Evolutionary conservation across 345 rosid genomes (phyloP).

Genomic region (Brassica carinata): DNA sequence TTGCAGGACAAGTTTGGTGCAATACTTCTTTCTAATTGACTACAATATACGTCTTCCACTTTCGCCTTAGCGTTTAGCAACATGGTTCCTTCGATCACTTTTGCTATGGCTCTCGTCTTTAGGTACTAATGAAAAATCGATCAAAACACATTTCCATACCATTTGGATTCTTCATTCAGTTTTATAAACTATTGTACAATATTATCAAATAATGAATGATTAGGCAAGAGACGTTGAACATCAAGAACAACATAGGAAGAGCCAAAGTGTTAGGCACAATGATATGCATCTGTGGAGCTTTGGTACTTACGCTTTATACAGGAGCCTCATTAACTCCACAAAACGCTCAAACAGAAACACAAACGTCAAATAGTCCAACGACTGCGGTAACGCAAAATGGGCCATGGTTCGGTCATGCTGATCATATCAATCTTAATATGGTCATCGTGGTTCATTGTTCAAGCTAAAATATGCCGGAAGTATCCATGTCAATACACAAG

Average conservation of each 20-base stretch:
- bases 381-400: conserved; percentile 40
- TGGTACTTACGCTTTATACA: conserved; percentile 54
- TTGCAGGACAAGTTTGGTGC: conserved; percentile 52
- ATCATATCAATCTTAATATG: conserved; percentile 50
- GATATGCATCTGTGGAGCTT: conserved; percentile 59
- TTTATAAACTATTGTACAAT: background rate
- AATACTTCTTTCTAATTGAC: conserved; percentile 57
- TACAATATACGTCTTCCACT: conserved; percentile 59
- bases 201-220: background rate
- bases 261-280: conserved; percentile 60
- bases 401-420: conserved; percentile 53
- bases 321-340: conserved; percentile 47
- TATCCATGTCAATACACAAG: conserved; percentile 67
- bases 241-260: conserved; percentile 50
- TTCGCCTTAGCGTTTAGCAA: conserved; percentile 61
- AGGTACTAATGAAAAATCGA: conserved; percentile 40
- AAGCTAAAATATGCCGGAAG: conserved; percentile 48
- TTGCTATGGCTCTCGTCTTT: conserved; percentile 51
- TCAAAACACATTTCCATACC: background rate
- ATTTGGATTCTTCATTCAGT: background rate
- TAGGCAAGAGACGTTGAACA: conserved; percentile 57
- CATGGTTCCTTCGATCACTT: conserved; percentile 64
- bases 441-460: conserved; percentile 64
- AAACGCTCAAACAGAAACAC: conserved; percentile 14
- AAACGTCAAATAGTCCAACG: conserved; percentile 15